Conservation (phyloP, 306 rosid genomes). For the Dryas octopetala region DNA sequence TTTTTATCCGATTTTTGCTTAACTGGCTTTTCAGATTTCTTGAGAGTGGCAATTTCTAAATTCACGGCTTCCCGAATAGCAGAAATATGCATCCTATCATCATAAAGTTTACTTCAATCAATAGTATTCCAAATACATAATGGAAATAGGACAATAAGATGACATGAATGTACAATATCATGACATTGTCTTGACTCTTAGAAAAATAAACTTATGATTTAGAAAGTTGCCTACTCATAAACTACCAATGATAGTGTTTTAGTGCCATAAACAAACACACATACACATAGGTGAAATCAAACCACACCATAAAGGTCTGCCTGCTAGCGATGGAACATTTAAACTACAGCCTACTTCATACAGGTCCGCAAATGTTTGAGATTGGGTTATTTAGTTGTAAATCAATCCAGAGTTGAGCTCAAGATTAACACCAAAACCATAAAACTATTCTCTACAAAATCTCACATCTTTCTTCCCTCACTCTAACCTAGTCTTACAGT, state of each 20-base stretch:
- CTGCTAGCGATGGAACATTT: not conserved
- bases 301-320: not conserved
- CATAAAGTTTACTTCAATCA: constrained; percentile 18
- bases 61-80: constrained; percentile 51
- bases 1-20: constrained; percentile 23
- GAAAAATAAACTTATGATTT: not conserved
- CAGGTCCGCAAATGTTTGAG: not conserved
- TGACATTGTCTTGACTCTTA: not conserved
- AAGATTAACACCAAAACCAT: too few relatives aligned
- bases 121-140: constrained; percentile 6
- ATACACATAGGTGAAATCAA: not conserved
- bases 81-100: constrained; percentile 51
- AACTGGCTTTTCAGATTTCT: constrained; percentile 29
- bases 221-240: not conserved
- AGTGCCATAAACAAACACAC: not conserved
- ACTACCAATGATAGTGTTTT: not conserved
- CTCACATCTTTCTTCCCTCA: too few relatives aligned
- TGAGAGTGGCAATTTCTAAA: constrained; percentile 37
- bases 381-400: not conserved
- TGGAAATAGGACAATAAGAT: not conserved
- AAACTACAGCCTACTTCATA: not conserved
- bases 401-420: too few relatives aligned
- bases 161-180: not conserved
- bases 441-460: too few relatives aligned
- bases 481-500: too few relatives aligned